phyloP scores from a whole-genome alignment of 257 asterid genomes.

The Nicotiana obtusifolia region DNA sequence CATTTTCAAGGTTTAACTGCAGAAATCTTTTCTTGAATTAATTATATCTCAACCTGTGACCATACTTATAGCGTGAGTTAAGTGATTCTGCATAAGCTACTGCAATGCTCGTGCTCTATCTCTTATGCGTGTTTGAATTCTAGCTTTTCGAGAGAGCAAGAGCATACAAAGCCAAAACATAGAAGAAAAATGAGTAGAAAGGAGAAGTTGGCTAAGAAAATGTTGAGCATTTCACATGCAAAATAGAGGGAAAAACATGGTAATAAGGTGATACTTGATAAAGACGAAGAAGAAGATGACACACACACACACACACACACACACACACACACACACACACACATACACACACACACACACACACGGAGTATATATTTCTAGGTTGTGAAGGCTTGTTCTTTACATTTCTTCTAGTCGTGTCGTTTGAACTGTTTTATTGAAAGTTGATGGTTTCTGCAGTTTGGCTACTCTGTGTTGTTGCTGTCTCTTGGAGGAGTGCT shows the following conservation, averaged over 20 bases:
- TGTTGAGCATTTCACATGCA: background rate
- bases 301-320: background rate
- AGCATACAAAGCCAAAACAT: background rate
- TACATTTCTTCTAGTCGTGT: background rate
- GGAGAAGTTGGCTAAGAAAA: background rate
- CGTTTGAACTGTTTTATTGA: background rate
- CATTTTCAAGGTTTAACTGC: background rate
- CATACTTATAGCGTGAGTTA: background rate
- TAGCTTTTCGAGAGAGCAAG: background rate
- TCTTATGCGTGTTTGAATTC: background rate
- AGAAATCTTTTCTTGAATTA: background rate
- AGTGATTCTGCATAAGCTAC: background rate
- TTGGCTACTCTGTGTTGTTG: constrained; percentile 8
- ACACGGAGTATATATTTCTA: background rate
- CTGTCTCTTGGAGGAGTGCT: constrained; percentile 10
- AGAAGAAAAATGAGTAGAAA: background rate
- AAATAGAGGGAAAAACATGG: background rate
- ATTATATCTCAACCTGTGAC: background rate
- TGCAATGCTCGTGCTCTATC: background rate
- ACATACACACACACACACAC: background rate
- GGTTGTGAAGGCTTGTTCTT: background rate
- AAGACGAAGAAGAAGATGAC: background rate
- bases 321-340: background rate
- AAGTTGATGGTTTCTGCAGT: background rate
- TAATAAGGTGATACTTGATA: background rate